Evolutionary conservation across 2,329 filamentous ascomycete genomes (phyloP).

Genomic region (Ophiostoma fasciatum): DNA sequence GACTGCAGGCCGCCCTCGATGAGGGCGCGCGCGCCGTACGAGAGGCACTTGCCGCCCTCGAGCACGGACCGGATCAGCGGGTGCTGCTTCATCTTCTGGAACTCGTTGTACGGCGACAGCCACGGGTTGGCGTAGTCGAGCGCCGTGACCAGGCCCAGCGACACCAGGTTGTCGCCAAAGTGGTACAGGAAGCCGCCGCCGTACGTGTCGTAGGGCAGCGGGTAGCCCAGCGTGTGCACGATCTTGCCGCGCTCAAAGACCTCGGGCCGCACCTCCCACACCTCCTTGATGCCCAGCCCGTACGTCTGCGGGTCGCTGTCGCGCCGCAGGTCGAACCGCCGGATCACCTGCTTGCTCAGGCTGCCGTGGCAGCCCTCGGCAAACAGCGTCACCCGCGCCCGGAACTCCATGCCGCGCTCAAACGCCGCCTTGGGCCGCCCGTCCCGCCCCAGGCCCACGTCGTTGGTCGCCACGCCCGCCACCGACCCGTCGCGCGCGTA

Average conservation of each 20-base stretch:
- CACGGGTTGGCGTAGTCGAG: conserved; percentile 95
- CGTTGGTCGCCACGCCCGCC: conserved; percentile 88
- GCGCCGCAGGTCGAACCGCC: conserved; percentile 79
- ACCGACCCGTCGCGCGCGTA: conserved; percentile 80
- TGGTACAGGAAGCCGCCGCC: conserved; percentile 99
- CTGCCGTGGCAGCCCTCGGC: conserved; percentile 93
- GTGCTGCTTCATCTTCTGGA: conserved; percentile 97
- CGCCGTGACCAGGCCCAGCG: conserved; percentile 78
- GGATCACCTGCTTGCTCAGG: conserved; percentile 85
- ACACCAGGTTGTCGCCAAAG: conserved; percentile 94
- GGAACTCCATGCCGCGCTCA: conserved; percentile 97
- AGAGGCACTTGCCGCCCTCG: conserved; percentile 96
- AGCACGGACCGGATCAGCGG: conserved; percentile 75
- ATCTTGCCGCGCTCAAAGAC: conserved; percentile 83
- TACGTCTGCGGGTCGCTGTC: conserved; percentile 94
- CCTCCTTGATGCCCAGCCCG: conserved; percentile 84
- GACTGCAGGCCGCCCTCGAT: conserved; percentile 96
- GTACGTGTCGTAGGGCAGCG: conserved; percentile 75
- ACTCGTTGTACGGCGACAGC: conserved; percentile 89
- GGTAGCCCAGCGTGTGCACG: conserved; percentile 85
- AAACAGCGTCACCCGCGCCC: conserved; percentile 79
- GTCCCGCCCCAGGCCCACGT: conserved; percentile 68
- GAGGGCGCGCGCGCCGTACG: conserved; percentile 81
- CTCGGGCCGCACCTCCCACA: conserved; percentile 89
- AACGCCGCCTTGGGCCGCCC: conserved; percentile 82